phyloP scores from a whole-genome alignment of 176 grass and related monocot genomes.

The Oryza nivara region DNA sequence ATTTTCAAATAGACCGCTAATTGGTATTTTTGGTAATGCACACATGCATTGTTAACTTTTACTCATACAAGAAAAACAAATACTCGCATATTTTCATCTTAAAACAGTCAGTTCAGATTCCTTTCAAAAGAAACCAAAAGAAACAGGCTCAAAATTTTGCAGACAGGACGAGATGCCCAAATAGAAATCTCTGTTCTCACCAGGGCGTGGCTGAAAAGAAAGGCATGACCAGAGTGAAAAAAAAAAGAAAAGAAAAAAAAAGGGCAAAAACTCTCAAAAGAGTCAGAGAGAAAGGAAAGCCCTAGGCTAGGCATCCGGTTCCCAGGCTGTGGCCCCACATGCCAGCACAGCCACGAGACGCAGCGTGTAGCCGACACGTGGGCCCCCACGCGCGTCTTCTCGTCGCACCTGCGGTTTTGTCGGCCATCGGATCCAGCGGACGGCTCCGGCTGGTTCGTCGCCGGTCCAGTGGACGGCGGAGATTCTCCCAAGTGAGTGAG shows the following conservation, averaged over 20 bases:
- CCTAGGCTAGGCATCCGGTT: constrained; percentile 37
- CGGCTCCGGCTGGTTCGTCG: not conserved
- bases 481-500: no score
- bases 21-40: no score
- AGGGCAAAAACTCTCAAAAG: constrained; percentile 3
- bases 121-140: not conserved
- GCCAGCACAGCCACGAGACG: not conserved
- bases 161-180: constrained; percentile 6
- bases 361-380: not conserved
- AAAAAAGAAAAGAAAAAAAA: not conserved
- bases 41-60: no score
- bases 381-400: not conserved
- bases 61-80: no score
- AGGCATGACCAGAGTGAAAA: not conserved
- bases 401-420: not conserved
- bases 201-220: constrained; percentile 15
- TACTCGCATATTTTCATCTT: no score
- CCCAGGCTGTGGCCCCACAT: constrained; percentile 27
- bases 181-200: constrained; percentile 5
- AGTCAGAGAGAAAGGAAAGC: not conserved
- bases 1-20: no score
- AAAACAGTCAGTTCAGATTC: not conserved
- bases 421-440: not conserved
- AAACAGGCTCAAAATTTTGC: not conserved
- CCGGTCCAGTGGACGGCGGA: not conserved